These are phyloP conservation scores for Alternaria brassicicola DNA, from an alignment of 2,329 filamentous ascomycete species.

Conservation along the genomic window DNA sequence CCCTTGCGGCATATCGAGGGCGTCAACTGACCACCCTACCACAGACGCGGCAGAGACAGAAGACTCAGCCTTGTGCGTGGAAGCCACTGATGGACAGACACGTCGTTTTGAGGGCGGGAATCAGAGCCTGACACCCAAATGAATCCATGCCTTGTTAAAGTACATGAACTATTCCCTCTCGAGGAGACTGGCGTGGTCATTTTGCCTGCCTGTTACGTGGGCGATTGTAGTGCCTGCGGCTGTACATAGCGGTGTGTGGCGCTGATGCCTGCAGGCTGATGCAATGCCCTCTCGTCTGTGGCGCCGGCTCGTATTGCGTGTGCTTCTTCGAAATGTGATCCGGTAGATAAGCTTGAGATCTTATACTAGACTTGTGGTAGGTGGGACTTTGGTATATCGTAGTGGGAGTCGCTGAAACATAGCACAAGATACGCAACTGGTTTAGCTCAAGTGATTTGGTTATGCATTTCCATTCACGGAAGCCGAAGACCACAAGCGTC, in stretches of 20 bases:
- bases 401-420: background rate
- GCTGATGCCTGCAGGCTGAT: background rate
- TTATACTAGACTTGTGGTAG: background rate
- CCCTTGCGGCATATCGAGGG: background rate
- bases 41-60: background rate
- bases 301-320: background rate
- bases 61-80: background rate
- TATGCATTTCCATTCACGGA: background rate
- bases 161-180: background rate
- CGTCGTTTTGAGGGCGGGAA: background rate
- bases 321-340: background rate
- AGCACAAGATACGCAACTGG: background rate
- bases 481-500: background rate
- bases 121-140: background rate
- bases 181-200: background rate
- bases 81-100: background rate
- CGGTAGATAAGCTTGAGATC: background rate
- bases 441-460: background rate
- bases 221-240: background rate
- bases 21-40: background rate
- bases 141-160: background rate
- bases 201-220: background rate
- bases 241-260: background rate
- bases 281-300: background rate
- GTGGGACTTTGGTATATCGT: background rate